Evolutionary conservation across 2,329 filamentous ascomycete genomes (phyloP).

Genomic region (Leptosphaerulina australis): DNA sequence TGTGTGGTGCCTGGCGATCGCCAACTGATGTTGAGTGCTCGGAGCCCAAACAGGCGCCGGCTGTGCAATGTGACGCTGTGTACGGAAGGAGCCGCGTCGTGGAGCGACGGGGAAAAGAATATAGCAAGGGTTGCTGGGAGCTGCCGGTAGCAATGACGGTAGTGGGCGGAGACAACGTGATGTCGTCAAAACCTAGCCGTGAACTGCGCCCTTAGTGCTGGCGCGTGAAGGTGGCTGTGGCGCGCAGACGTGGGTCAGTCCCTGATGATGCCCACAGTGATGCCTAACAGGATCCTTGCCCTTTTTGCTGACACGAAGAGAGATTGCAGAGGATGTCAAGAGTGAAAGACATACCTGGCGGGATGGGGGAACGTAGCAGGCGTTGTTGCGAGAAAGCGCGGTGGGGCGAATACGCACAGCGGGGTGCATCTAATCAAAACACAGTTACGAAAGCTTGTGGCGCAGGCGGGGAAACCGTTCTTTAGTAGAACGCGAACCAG

Average conservation of each 20-base stretch:
- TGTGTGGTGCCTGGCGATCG: conserved; percentile 35
- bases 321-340: conserved; percentile 5
- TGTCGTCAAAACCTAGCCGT: conserved; percentile 33
- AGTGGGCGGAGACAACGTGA: conserved; percentile 24
- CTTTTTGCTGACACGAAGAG: conserved; percentile 7
- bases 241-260: conserved; percentile 17
- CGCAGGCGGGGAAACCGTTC: conserved; percentile 6
- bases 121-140: conserved; percentile 13
- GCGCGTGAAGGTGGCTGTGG: conserved; percentile 35
- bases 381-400: conserved; percentile 10
- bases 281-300: conserved; percentile 21
- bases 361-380: conserved; percentile 5
- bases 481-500: conserved; percentile 1
- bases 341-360: conserved; percentile 3
- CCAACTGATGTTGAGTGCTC: conserved; percentile 27
- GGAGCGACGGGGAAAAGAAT: conserved; percentile 2
- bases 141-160: conserved; percentile 29
- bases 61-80: conserved; percentile 18
- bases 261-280: conserved; percentile 26
- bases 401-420: conserved; percentile 12
- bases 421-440: conserved; percentile 18
- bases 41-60: conserved; percentile 36
- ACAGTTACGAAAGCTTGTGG: conserved; percentile 10
- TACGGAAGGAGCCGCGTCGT: conserved; percentile 18
- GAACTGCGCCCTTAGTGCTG: conserved; percentile 31